Base-by-base conservation (phyloP, 768 basidiomycete genomes). In the Scleroderma citrinum region DNA sequence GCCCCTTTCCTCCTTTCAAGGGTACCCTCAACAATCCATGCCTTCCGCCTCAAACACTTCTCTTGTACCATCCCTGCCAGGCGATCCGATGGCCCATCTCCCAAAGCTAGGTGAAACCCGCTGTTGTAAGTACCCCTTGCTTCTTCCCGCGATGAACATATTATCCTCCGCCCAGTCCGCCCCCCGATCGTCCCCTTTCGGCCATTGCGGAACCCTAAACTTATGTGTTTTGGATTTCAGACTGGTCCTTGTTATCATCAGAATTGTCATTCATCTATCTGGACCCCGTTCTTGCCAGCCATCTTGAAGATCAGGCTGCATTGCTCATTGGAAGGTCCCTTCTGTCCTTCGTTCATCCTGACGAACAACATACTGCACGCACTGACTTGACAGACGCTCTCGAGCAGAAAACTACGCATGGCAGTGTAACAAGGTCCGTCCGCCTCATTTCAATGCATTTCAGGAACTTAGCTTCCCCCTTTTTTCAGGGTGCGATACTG, bases 241-340 rank as follows among this genome's bases (percentile, higher is more conserved):
- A 91, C 71, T 92, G 90, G 90, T 71, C 87, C 23, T 71, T 92
- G 54, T 75, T 92, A 58, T 81, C 83, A n/a, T 65, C 83, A 41
- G 78, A 85, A 63, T 77, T 92, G 44, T 70, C 77, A 44, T 90
- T 90, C 68, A 78, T 92, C 52, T 91, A 88, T 68, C 76, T 90
- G 54, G 90, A 92, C 70, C 90, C 90, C 51, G 82, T 88, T 48
- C 75, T 92, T 53, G 73, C 80, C 13, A 65, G 55, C 61, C 89
- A 92, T 64, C 82, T 92, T 58, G 78, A 75, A 32, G 75, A 80
- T 45, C 82, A 92, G 65, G 83, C 87, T 0, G 71, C 77, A n/a
- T 61, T 70, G 26, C 76, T 92, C 57, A 70, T 87, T 51, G 86
- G 83, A 54, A 80, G 78, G 61, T 81, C 82, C 16, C 76, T 92